Percentiles rank a stretch among this genome's conserved stretches.
Evolutionary conservation across 176 grass and related monocot genomes (phyloP).

Genomic region (sorghum (Sorghum bicolor)): Sorghum_bicolor_NCBIv3 NC_012875.2:55890001-55890500

Average conservation of each 20-base stretch:
- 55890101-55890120: too few relatives aligned
- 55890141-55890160: background rate
- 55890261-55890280: slow-evolving; percentile 42
- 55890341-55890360: slow-evolving; percentile 31
- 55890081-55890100: too few relatives aligned
- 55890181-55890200: background rate
- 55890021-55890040: too few relatives aligned
- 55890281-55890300: background rate
- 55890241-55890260: background rate
- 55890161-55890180: slow-evolving; percentile 6
- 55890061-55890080: too few relatives aligned
- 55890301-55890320: background rate
- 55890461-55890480: background rate
- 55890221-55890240: background rate
- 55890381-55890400: slow-evolving; percentile 69
- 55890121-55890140: background rate
- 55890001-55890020: too few relatives aligned
- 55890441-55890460: background rate
- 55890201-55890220: background rate
- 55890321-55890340: slow-evolving; percentile 29
- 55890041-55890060: too few relatives aligned
- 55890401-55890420: slow-evolving; percentile 57
- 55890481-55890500: slow-evolving; percentile 40
- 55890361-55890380: slow-evolving; percentile 50
- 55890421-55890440: slow-evolving; percentile 74